Percentiles rank a stretch among this genome's conserved stretches.
Evolutionary conservation across 257 asterid genomes (phyloP).

Genomic region (Vinca minor): DNA sequence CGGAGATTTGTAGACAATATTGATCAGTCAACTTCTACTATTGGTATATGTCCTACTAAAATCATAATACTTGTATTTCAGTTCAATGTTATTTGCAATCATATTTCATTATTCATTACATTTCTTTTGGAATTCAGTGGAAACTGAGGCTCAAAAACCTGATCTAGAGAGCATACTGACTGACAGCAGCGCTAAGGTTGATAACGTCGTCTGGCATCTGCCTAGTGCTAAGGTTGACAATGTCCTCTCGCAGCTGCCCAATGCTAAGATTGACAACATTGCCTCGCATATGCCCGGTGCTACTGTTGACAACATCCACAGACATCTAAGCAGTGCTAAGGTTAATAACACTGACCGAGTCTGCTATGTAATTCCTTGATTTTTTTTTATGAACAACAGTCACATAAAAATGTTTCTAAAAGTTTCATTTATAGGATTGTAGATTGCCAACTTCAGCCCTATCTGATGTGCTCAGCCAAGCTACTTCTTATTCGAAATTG

Average conservation of each 20-base stretch:
- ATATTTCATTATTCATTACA: not conserved
- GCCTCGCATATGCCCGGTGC: not conserved
- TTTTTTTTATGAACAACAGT: not conserved
- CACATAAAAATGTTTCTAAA: not conserved
- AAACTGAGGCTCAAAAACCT: conserved; percentile 28
- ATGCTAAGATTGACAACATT: not conserved
- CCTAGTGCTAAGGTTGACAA: conserved; percentile 1
- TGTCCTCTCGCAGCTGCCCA: not conserved
- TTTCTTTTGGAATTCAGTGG: conserved; percentile 21
- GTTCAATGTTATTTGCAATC: not conserved
- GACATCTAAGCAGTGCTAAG: not conserved
- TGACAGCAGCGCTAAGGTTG: conserved; percentile 38
- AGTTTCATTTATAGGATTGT: conserved; percentile 34
- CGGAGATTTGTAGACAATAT: conserved; percentile 64
- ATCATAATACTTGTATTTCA: conserved; percentile 7
- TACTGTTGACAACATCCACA: not conserved
- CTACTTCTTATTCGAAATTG: conserved; percentile 49
- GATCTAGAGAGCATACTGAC: conserved; percentile 25
- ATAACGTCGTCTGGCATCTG: not conserved
- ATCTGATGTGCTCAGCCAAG: conserved; percentile 56
- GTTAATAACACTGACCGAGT: not conserved
- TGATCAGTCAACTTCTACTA: conserved; percentile 24
- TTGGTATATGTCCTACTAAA: conserved; percentile 28
- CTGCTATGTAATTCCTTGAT: not conserved
- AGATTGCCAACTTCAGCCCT: conserved; percentile 26